These are phyloP conservation scores for Plasmopara viticola DNA, from an alignment of 352 stramenopile species.

Conservation along the genomic window DNA sequence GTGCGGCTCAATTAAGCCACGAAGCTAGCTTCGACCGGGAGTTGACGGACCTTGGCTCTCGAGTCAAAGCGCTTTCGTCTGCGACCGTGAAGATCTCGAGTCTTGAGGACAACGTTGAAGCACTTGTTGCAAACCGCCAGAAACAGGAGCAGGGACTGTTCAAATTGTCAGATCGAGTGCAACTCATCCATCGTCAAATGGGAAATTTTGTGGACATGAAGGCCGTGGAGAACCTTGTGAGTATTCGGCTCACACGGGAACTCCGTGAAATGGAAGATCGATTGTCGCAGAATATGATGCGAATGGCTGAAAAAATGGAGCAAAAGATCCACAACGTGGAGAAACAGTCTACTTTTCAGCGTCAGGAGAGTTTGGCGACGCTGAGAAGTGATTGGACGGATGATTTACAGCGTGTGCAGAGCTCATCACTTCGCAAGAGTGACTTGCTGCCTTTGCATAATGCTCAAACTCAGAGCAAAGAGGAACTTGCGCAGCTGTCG, in stretches of 20 bases:
- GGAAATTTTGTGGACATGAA: conserved; percentile 53
- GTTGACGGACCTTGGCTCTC: conserved; percentile 44
- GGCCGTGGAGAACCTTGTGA: conserved; percentile 56
- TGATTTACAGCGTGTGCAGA: conserved; percentile 51
- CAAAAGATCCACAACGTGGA: conserved; percentile 52
- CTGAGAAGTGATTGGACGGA: conserved; percentile 57
- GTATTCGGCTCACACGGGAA: conserved; percentile 58
- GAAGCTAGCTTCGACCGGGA: conserved; percentile 62
- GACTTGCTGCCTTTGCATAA: conserved; percentile 52
- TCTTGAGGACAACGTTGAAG: conserved; percentile 57
- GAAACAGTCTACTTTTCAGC: conserved; percentile 44
- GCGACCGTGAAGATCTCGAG: conserved; percentile 49
- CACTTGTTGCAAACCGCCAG: conserved; percentile 35
- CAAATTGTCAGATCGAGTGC: conserved; percentile 44
- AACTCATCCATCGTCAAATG: conserved; percentile 46
- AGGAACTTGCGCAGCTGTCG: conserved; percentile 54
- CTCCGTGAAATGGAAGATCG: conserved; percentile 70
- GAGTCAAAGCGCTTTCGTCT: conserved; percentile 48
- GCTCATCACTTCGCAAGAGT: conserved; percentile 34
- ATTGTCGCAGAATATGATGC: conserved; percentile 43
- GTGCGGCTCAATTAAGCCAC: conserved; percentile 49
- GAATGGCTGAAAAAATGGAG: conserved; percentile 66
- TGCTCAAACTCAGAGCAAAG: conserved; percentile 49
- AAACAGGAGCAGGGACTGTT: conserved; percentile 57
- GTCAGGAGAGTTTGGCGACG: conserved; percentile 37